phyloP scores from a whole-genome alignment of 495 filamentous ascomycete species.

The Neurospora discreta region DNA sequence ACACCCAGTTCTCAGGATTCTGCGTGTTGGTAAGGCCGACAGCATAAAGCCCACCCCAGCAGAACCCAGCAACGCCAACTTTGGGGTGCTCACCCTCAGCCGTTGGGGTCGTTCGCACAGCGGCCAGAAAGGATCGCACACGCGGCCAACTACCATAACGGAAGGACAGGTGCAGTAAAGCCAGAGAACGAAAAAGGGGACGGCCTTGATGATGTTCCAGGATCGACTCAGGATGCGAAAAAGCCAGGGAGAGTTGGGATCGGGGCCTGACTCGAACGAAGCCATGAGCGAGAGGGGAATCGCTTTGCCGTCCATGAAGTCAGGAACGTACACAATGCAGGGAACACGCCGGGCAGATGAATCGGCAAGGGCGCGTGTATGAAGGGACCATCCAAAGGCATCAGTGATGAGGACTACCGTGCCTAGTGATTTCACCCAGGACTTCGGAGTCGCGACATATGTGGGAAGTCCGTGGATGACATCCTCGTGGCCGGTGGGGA shows the following conservation, averaged over 20 bases:
- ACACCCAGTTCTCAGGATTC: conserved; percentile 5
- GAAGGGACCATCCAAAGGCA: conserved; percentile 47
- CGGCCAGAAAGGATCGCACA: conserved; percentile 35
- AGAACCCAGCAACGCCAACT: conserved; percentile 45
- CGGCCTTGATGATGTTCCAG: neutral
- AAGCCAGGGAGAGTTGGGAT: conserved; percentile 2
- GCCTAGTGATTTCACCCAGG: conserved; percentile 24
- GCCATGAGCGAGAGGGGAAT: conserved; percentile 11
- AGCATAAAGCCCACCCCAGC: conserved; percentile 48
- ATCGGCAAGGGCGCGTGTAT: conserved; percentile 44
- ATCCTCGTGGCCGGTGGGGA: conserved; percentile 16
- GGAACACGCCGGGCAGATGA: conserved; percentile 36
- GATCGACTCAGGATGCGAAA: neutral
- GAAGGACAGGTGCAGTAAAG: conserved; percentile 22
- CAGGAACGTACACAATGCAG: conserved; percentile 43
- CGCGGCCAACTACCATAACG: conserved; percentile 31
- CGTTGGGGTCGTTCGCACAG: conserved; percentile 25
- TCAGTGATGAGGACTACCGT: conserved; percentile 46
- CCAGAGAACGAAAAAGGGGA: conserved; percentile 23
- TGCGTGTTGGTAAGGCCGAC: conserved; percentile 29
- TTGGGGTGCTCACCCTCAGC: neutral
- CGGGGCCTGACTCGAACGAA: conserved; percentile 5
- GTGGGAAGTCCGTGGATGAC: conserved; percentile 37
- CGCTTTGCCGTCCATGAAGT: conserved; percentile 46
- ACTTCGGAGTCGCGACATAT: conserved; percentile 33